A percentile compares a stretch with the other conserved stretches of the same genome.
Conservation (phyloP, 257 asterid genomes). For the Paraleonurus japonicus region DNA sequence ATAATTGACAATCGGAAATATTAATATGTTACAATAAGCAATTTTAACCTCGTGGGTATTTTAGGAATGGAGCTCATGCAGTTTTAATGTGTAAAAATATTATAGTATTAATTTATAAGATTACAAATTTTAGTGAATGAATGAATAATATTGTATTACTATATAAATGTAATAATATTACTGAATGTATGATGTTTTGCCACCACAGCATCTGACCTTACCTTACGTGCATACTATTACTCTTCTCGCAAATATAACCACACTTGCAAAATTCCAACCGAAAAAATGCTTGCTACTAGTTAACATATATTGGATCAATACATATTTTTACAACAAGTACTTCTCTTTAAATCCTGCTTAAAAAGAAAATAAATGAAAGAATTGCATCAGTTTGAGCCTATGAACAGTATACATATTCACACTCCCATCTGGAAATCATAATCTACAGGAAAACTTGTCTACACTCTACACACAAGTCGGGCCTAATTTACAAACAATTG, state of each 20-base stretch:
- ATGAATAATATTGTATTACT: no score
- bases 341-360: background rate
- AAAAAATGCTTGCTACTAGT: background rate
- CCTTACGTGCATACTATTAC: no score
- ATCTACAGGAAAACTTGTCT: conserved; percentile 5
- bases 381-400: conserved; percentile 2
- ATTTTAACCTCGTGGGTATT: no score
- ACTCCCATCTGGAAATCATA: conserved; percentile 15
- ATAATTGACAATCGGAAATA: no score
- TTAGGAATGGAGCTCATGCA: no score
- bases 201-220: no score
- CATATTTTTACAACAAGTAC: background rate
- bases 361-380: conserved; percentile 7
- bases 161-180: no score
- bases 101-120: no score
- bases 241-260: background rate
- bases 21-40: no score
- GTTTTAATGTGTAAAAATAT: no score
- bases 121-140: no score
- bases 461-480: background rate
- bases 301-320: background rate
- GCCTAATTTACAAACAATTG: conserved; percentile 9
- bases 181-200: no score
- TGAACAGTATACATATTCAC: conserved; percentile 21
- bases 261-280: background rate